These are phyloP conservation scores for Willaertia magna DNA, from an alignment of 208 protist species.

Conservation along the genomic window DNA sequence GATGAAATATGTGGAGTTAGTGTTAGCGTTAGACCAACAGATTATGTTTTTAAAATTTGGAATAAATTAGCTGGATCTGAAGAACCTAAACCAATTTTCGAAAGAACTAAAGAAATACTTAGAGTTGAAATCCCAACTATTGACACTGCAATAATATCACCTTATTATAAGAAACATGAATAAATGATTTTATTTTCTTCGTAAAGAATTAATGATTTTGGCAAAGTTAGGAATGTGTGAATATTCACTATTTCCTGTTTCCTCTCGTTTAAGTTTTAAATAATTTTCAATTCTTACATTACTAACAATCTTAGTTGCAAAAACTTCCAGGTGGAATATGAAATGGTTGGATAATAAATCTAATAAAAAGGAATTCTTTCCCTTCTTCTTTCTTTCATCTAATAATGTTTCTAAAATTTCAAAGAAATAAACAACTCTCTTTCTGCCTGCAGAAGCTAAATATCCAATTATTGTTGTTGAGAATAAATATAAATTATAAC, in stretches of 20 bases:
- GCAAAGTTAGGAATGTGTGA: too few species aligned
- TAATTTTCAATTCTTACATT: too few species aligned
- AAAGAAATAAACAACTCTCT: neutral
- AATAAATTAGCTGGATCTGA: neutral
- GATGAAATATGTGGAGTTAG: conserved; percentile 7
- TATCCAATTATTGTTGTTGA: neutral
- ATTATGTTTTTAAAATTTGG: neutral
- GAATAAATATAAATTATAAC: neutral
- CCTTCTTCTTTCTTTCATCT: neutral
- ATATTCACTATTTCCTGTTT: too few species aligned
- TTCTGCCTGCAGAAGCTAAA: neutral
- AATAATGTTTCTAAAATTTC: neutral
- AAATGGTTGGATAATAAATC: too few species aligned
- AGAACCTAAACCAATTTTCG: neutral
- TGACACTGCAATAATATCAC: neutral
- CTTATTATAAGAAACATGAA: neutral
- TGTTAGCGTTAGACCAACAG: neutral
- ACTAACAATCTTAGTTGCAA: too few species aligned
- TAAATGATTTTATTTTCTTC: too few species aligned
- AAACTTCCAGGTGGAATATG: too few species aligned
- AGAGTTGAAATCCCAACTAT: neutral
- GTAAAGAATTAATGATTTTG: too few species aligned
- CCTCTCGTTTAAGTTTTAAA: too few species aligned
- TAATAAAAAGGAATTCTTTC: too few species aligned
- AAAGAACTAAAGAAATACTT: neutral